phyloP scores from a whole-genome alignment of 805 yeast species.

The Schizosaccharomyces cryophilus region DNA sequence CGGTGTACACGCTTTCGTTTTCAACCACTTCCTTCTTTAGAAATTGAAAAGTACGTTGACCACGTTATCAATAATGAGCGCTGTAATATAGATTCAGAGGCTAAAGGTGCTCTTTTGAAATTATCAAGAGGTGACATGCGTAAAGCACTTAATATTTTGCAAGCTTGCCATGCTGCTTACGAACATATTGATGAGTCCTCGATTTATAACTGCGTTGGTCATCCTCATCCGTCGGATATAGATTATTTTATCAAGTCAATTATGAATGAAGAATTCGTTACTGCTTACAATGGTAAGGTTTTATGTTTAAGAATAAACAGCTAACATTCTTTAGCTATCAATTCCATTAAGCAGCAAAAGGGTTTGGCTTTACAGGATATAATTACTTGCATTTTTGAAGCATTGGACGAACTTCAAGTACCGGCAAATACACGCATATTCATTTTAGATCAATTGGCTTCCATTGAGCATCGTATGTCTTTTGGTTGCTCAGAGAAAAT shows the following conservation, averaged over 20 bases:
- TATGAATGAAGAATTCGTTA: conserved; percentile 69
- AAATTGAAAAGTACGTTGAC: conserved; percentile 42
- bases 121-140: conserved; percentile 93
- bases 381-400: conserved; percentile 47
- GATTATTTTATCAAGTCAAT: conserved; percentile 52
- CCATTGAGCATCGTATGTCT: conserved; percentile 73
- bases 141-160: conserved; percentile 73
- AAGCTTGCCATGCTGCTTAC: conserved; percentile 70
- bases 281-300: conserved; percentile 20
- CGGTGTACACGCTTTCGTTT: conserved; percentile 91
- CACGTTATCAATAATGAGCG: conserved; percentile 48
- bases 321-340: conserved; percentile 25
- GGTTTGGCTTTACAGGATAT: conserved; percentile 83
- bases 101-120: conserved; percentile 37
- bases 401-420: conserved; percentile 44
- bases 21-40: conserved; percentile 46
- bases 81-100: conserved; percentile 31
- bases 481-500: conserved; percentile 81
- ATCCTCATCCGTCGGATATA: conserved; percentile 74
- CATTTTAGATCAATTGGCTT: conserved; percentile 49
- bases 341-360: conserved; percentile 36
- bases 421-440: conserved; percentile 34
- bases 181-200: conserved; percentile 38
- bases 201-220: conserved; percentile 87
- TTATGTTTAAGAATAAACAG: not conserved